A percentile compares a stretch with the other conserved stretches of the same genome.
phyloP scores from a whole-genome alignment of 768 basidiomycete genomes.

The Psilocybe tampanensis region DNA sequence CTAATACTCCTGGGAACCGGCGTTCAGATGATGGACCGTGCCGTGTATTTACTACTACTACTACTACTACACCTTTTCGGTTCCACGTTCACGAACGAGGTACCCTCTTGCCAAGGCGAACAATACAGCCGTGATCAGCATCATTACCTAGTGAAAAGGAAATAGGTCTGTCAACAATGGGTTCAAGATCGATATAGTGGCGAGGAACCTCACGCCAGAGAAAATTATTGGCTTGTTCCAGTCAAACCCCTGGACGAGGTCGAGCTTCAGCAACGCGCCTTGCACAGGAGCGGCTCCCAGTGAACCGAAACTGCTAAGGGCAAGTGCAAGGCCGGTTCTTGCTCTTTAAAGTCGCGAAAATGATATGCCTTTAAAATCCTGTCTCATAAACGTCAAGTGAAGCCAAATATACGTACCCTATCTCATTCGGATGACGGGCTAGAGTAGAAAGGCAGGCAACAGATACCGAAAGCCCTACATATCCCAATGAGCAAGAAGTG shows the following conservation, averaged over 20 bases:
- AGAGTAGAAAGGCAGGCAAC: conserved; percentile 32
- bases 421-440: conserved; percentile 33
- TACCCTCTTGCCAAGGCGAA: not conserved
- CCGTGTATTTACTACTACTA: too few species aligned
- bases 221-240: conserved; percentile 35
- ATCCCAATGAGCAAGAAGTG: too few species aligned
- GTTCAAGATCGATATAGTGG: too few species aligned
- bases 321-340: conserved; percentile 33
- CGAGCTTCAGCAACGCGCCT: conserved; percentile 33
- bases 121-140: not conserved
- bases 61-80: not conserved
- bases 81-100: not conserved
- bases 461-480: conserved; percentile 38
- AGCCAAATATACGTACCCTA: conserved; percentile 29
- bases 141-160: not conserved
- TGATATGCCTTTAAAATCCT: not conserved
- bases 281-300: conserved; percentile 35
- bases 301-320: conserved; percentile 30
- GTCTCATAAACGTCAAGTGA: not conserved
- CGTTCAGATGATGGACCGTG: too few species aligned
- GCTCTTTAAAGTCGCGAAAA: conserved; percentile 23
- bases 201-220: conserved; percentile 25
- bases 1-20: too few species aligned
- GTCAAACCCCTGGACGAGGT: conserved; percentile 13
- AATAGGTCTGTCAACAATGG: too few species aligned